Evolutionary conservation across 345 rosid genomes (phyloP).

Genomic region (Cardamine chenopodiifolia): DNA sequence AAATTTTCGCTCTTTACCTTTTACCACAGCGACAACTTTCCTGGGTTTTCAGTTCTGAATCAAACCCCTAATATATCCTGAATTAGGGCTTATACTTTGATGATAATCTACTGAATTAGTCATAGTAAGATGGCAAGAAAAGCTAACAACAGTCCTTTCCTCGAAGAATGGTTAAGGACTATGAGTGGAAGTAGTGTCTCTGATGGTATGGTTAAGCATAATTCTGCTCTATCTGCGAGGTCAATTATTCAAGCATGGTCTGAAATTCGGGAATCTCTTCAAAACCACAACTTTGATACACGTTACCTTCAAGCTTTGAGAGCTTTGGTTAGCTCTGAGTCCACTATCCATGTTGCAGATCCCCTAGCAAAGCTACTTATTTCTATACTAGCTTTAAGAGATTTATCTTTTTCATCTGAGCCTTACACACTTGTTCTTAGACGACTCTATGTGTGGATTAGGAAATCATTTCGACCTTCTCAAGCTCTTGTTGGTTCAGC

Average conservation of each 20-base stretch:
- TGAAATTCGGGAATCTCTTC: slow-evolving; percentile 73
- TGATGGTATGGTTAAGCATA: slow-evolving; percentile 36
- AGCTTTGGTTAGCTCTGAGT: slow-evolving; percentile 58
- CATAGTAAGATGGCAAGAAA: slow-evolving; percentile 60
- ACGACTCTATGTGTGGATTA: slow-evolving; percentile 84
- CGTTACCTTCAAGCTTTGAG: slow-evolving; percentile 68
- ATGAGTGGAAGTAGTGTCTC: slow-evolving; percentile 45
- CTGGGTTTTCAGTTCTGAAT: slow-evolving; percentile 19
- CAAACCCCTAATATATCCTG: slow-evolving; percentile 3
- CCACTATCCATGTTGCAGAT: slow-evolving; percentile 86
- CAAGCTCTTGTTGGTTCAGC: slow-evolving; percentile 59
- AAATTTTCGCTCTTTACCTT: background rate
- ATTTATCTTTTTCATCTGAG: slow-evolving; percentile 53
- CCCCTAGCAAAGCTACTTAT: slow-evolving; percentile 88
- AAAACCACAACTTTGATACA: slow-evolving; percentile 54
- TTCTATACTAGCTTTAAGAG: slow-evolving; percentile 60
- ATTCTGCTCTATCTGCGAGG: slow-evolving; percentile 62
- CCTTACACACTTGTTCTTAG: slow-evolving; percentile 64
- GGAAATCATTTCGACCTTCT: slow-evolving; percentile 80
- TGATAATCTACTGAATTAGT: slow-evolving; percentile 3
- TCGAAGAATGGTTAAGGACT: slow-evolving; percentile 77
- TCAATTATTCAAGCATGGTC: slow-evolving; percentile 88
- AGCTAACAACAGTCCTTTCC: slow-evolving; percentile 51
- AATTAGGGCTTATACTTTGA: background rate
- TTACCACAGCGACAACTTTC: background rate